Evolutionary conservation across 2,329 filamentous ascomycete species (phyloP).

Genomic region (Colletotrichum paranaense): DNA sequence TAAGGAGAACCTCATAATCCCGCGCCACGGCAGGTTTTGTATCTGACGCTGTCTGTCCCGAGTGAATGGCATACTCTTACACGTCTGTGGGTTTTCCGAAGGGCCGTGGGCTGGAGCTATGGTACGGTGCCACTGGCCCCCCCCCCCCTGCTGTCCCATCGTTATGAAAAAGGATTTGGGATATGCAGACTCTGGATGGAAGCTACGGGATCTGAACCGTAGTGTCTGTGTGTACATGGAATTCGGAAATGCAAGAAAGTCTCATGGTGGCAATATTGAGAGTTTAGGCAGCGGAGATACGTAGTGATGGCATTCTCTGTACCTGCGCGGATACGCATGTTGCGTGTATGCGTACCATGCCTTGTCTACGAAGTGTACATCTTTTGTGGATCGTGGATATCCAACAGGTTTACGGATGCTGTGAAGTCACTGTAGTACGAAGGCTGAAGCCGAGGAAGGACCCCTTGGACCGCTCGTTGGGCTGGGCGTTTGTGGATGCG

Average conservation of each 20-base stretch:
- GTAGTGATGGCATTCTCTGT: background rate
- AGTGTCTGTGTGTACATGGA: no score
- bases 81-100: constrained; percentile 2
- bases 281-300: background rate
- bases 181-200: no score
- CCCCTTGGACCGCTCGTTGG: background rate
- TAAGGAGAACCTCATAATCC: background rate
- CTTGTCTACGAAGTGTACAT: no score
- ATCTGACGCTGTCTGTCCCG: background rate
- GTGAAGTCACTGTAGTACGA: background rate
- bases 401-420: background rate
- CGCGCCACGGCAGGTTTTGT: background rate
- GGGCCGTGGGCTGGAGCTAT: background rate
- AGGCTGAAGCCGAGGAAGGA: background rate
- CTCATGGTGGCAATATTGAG: no score
- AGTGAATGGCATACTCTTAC: background rate
- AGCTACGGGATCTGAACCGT: no score
- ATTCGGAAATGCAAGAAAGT: no score
- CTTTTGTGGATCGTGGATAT: no score
- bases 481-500: constrained; percentile 16
- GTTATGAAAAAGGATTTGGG: background rate
- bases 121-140: background rate
- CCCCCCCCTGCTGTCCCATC: background rate
- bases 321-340: background rate
- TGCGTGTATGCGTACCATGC: no score